These are phyloP conservation scores for Pleurotus ostreatus DNA, from an alignment of 768 basidiomycete species.

Conservation along the genomic window DNA sequence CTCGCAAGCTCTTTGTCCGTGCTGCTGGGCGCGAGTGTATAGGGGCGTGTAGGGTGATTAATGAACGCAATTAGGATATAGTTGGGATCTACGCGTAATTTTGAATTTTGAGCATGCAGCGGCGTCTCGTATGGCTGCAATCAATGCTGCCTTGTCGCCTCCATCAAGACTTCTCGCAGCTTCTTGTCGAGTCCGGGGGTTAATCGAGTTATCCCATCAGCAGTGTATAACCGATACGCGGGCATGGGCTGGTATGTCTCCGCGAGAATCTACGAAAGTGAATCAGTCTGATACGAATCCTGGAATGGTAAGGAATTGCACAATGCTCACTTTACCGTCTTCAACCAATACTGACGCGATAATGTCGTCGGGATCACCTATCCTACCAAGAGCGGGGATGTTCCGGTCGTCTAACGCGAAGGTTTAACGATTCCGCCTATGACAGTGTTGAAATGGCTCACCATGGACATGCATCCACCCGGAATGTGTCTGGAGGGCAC, in stretches of 20 bases:
- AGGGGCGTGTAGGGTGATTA: no score
- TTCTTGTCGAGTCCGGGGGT: conserved; percentile 60
- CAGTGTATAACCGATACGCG: conserved; percentile 74
- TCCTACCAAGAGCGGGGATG: conserved; percentile 66
- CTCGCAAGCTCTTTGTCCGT: no score
- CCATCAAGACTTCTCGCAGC: conserved; percentile 22
- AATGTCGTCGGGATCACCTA: conserved; percentile 84
- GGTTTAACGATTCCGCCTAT: background rate
- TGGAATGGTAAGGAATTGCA: no score
- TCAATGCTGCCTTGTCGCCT: no score
- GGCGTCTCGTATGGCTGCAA: no score
- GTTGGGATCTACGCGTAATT: no score
- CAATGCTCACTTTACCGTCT: conserved; percentile 50
- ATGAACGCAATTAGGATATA: no score
- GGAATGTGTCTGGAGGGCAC: conserved; percentile 57
- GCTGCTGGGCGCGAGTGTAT: no score
- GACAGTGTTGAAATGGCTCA: conserved; percentile 13
- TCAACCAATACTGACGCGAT: conserved; percentile 72
- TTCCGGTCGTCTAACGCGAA: conserved; percentile 60
- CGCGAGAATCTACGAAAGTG: conserved; percentile 45
- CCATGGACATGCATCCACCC: conserved; percentile 91
- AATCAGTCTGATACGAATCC: no score
- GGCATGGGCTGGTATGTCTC: conserved; percentile 85
- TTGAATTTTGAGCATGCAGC: no score
- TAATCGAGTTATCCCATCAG: conserved; percentile 65